phyloP scores from a whole-genome alignment of 441 rosid genomes.

The Erodium chrysanthum region DNA sequence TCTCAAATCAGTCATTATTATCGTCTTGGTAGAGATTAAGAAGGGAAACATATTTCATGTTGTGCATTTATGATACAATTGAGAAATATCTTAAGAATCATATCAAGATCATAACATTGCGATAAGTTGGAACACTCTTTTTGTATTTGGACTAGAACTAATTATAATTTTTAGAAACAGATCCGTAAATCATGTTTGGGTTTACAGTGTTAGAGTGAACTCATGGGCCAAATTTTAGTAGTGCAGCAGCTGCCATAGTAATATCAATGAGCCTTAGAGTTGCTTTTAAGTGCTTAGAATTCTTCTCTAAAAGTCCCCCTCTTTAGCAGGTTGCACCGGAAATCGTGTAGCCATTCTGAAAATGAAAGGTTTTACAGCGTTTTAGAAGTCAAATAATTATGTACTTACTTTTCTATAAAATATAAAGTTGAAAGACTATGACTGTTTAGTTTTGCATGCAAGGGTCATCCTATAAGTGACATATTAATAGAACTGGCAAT shows the following conservation, averaged over 20 bases:
- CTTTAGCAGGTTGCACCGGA: not conserved
- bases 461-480: not conserved
- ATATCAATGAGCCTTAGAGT: not conserved
- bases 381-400: not conserved
- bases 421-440: not conserved
- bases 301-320: not conserved
- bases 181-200: not conserved
- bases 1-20: not conserved
- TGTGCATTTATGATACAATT: not conserved
- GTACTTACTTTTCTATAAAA: not conserved
- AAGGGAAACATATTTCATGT: not conserved
- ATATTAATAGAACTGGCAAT: not conserved
- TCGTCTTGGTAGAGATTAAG: not conserved
- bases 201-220: not conserved
- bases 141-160: not conserved
- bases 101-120: not conserved
- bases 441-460: not conserved
- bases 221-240: not conserved
- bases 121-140: not conserved
- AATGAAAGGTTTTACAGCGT: not conserved
- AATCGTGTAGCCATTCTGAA: not conserved
- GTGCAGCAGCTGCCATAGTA: not conserved
- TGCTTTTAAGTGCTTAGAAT: not conserved
- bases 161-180: not conserved
- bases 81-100: not conserved